Evolutionary conservation across 2,329 filamentous ascomycete genomes (phyloP), one percentile per base, ranked within the genome.

Genomic region (Sporothrix brasiliensis): DNA sequence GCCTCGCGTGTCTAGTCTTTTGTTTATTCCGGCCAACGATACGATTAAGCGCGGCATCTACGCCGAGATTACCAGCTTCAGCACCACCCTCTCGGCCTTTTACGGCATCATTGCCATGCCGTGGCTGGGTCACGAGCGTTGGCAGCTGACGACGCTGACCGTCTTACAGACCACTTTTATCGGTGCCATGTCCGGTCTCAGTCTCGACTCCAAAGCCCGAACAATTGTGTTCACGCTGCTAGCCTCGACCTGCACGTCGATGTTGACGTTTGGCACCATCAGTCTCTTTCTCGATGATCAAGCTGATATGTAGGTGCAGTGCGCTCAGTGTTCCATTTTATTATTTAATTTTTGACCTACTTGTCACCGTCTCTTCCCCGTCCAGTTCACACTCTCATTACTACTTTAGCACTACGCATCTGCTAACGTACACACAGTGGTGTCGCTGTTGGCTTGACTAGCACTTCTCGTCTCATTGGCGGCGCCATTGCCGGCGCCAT

Each of bases 401-500:
- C 24, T 2, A 24, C 24, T 24, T 47, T 44, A 44, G 13, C 4
- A 47, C 44, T 47, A 14, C 13, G 1, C 44, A 56, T 34, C 30
- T 34, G 30, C 53, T 58, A n/a, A 66, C 52, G 5, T n/a, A 11
- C 19, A 30, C 27, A n/a, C 16, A 70, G 69, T 49, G 78, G 78
- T 19, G 75, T 79, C 19, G 79, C 77, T 2, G 76, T 78, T 16
- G 79, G 79, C 7, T 73, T 80, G 9, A 76, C 76, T 24, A 76
- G 76, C 52, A 80, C 79, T 0, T 78, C 77, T 52, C 75, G 79
- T 9, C 74, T 80, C 1, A 75, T 80, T 30, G 77, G 77, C 19
- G 79, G 79, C 30, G 78, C 79, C 11, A 75, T 80, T 5, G 78
- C 79, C 14, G 78, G 76, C 1, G 78, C 77, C n/a, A 79, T 80